These are phyloP conservation scores for Fusarium mexicanum DNA, from an alignment of 2,329 filamentous ascomycete species.

Conservation along the genomic window DNA sequence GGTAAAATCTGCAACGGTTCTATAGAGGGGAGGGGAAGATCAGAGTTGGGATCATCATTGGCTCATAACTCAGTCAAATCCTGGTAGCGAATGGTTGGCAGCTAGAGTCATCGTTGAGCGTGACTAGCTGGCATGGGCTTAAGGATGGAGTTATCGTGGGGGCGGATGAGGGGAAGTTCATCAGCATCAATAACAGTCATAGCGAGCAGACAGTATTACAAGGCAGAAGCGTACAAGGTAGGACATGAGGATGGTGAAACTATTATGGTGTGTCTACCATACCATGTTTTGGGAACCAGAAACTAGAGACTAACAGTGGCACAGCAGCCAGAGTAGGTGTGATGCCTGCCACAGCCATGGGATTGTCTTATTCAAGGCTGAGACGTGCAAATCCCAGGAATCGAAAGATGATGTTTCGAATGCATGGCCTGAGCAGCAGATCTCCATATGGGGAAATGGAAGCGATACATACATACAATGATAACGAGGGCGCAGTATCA, in stretches of 20 bases:
- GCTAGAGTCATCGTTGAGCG: conserved; percentile 23
- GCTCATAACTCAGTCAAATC: conserved; percentile 18
- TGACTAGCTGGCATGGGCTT: conserved; percentile 17
- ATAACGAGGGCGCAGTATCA: background rate
- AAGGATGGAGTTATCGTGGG: conserved; percentile 1
- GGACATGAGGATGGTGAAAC: conserved; percentile 5
- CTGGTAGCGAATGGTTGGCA: conserved; percentile 13
- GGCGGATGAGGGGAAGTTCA: conserved; percentile 12
- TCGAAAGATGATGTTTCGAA: conserved; percentile 24
- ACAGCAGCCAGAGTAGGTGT: conserved; percentile 23
- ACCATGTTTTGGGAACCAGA: background rate
- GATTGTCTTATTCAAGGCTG: conserved; percentile 13
- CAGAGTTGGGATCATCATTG: conserved; percentile 4
- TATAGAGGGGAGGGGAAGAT: background rate
- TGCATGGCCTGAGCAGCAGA: conserved; percentile 19
- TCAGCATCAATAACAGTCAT: background rate
- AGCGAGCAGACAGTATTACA: conserved; percentile 9
- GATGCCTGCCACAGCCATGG: conserved; percentile 31
- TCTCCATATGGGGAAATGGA: conserved; percentile 32
- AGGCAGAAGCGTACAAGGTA: conserved; percentile 1
- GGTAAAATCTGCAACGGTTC: conserved; percentile 26
- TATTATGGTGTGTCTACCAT: conserved; percentile 1
- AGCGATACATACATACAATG: conserved; percentile 9
- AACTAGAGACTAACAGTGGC: conserved; percentile 17
- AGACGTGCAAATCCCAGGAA: conserved; percentile 22